Conservation (phyloP, 2,329 filamentous ascomycete species). For the Alternaria alternata region DNA sequence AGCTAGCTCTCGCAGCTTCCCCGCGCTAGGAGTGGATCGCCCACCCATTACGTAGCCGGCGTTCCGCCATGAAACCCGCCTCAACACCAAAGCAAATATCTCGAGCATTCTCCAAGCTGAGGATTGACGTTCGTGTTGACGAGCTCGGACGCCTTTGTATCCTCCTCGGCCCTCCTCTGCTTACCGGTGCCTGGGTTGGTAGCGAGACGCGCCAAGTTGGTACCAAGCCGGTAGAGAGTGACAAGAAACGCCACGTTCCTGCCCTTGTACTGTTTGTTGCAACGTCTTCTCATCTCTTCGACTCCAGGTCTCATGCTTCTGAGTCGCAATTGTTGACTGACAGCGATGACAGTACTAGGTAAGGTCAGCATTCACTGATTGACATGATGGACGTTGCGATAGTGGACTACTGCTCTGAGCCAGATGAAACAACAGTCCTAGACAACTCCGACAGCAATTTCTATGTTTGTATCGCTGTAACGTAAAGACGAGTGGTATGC, state of each 20-base stretch:
- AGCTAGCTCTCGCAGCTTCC: constrained; percentile 7
- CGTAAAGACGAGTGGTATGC: not conserved
- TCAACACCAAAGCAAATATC: constrained; percentile 13
- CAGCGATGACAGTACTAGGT: too few relatives aligned
- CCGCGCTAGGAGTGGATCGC: constrained; percentile 7
- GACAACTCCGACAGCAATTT: not conserved
- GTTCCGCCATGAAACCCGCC: not conserved
- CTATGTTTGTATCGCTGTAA: not conserved
- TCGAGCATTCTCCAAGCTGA: not conserved
- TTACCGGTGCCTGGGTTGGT: constrained; percentile 3
- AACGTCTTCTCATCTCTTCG: constrained; percentile 14
- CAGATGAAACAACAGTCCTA: not conserved
- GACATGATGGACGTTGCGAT: not conserved
- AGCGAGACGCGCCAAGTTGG: constrained; percentile 28
- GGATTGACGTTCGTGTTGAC: not conserved
- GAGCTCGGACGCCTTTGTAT: not conserved
- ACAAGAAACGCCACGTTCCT: constrained; percentile 30
- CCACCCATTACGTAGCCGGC: constrained; percentile 10
- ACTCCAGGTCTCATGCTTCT: not conserved
- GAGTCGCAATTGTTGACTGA: not conserved
- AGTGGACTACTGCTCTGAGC: not conserved
- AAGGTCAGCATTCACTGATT: not conserved
- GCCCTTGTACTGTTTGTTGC: constrained; percentile 21
- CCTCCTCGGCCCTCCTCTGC: not conserved
- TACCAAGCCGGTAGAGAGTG: constrained; percentile 33